phyloP scores from a whole-genome alignment of 805 yeast genomes.

The Torulaspora microellipsoides region DNA sequence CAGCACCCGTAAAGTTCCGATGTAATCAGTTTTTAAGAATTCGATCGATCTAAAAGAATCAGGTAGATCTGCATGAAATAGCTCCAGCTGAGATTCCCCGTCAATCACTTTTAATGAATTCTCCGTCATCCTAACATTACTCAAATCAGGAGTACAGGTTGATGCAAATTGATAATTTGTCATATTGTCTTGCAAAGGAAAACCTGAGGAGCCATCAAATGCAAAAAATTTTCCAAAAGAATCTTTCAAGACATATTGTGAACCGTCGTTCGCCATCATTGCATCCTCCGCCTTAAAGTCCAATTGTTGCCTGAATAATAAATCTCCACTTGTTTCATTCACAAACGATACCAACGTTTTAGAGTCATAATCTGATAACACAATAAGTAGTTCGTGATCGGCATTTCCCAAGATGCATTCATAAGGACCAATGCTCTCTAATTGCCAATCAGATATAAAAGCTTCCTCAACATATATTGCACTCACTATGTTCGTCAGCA shows the following conservation, averaged over 20 bases:
- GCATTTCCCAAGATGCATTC: constrained; percentile 20
- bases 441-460: constrained; percentile 51
- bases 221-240: background rate
- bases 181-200: constrained; percentile 10
- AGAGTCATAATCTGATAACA: constrained; percentile 26
- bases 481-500: constrained; percentile 11
- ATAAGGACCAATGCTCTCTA: constrained; percentile 42
- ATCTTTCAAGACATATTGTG: constrained; percentile 13
- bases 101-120: constrained; percentile 19
- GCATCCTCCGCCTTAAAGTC: constrained; percentile 17
- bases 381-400: constrained; percentile 18
- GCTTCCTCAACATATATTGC: constrained; percentile 50
- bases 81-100: constrained; percentile 12
- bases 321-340: constrained; percentile 32
- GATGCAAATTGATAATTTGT: constrained; percentile 13
- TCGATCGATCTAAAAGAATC: constrained; percentile 12
- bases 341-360: constrained; percentile 35
- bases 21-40: constrained; percentile 19
- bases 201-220: constrained; percentile 20
- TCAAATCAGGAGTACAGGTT: constrained; percentile 17
- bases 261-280: constrained; percentile 10
- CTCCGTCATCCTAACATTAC: constrained; percentile 6
- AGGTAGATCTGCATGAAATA: constrained; percentile 18
- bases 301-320: constrained; percentile 33
- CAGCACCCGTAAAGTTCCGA: constrained; percentile 13